Evolutionary conservation across 257 asterid species (phyloP).

Genomic region (Nicotiana paniculata): DNA sequence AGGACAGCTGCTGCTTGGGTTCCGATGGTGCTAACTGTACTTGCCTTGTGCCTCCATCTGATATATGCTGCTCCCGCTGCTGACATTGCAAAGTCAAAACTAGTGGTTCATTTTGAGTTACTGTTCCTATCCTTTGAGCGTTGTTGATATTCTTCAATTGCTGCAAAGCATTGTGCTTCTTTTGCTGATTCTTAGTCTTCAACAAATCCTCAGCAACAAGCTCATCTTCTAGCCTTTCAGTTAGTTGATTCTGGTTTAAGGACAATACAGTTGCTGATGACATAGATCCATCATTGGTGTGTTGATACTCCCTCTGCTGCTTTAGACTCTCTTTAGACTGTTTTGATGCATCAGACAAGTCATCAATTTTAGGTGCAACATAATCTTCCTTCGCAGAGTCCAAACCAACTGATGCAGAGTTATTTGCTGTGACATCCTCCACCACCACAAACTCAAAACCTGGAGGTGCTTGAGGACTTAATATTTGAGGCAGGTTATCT

Average conservation of each 20-base stretch:
- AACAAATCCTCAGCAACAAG: not conserved
- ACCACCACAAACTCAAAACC: slow-evolving; percentile 25
- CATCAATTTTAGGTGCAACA: not conserved
- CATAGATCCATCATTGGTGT: not conserved
- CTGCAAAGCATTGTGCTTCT: not conserved
- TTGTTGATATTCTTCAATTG: not conserved
- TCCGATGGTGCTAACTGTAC: not conserved
- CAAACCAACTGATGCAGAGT: not conserved
- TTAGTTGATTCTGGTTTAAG: not conserved
- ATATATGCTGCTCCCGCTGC: not conserved
- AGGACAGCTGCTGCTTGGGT: not conserved
- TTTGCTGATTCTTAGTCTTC: slow-evolving; percentile 1
- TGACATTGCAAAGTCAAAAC: not conserved
- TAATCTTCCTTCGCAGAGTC: not conserved
- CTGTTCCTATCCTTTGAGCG: not conserved
- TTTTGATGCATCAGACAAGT: not conserved
- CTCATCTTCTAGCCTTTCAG: not conserved
- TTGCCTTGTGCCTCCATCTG: not conserved
- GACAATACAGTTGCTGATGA: not conserved
- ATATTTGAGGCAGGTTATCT: not conserved
- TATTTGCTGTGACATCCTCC: slow-evolving; percentile 13
- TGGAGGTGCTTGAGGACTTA: slow-evolving; percentile 29
- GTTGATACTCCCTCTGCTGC: slow-evolving; percentile 6
- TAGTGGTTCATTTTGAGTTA: not conserved
- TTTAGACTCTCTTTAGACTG: not conserved